Base-by-base conservation (phyloP, 345 rosid genomes). In the Corymbia maculata region DNA sequence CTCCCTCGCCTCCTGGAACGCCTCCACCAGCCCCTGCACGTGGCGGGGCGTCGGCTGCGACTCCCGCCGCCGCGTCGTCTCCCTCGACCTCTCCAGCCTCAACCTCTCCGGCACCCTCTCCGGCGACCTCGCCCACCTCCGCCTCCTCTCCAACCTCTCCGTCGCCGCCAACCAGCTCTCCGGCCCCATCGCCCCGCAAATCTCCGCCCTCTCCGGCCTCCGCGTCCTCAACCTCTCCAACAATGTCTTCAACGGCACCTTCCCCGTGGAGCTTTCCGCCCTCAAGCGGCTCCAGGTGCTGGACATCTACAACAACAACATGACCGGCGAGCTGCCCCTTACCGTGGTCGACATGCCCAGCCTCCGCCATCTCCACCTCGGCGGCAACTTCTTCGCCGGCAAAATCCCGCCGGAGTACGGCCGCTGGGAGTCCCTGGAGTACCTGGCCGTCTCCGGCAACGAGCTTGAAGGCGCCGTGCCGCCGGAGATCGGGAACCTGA, bases 291-390 rank as follows among this genome's bases (percentile, higher is more conserved):
- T 98, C n/a, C 95, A 93, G 14, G 94, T 97, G 30, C 96, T 98
- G 36, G 99, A 97, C 92, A 91, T 98, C 52, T 98, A 98, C 89
- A 98, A 98, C 92, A 98, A 98, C 93, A 98, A 98, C 87, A 86
- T 98, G 92, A 95, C 98, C 44, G 98, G 97, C 8, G 92, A 89
- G 68, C 90, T 98, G 26, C 99, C 98, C 26, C 50, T 97, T 42
- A 91, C 94, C 88, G 98, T 94, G 88, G 91, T 96, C 26, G 93
- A 93, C 53, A 90, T 97, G 85, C 92, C 95, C 26, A 94, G 52
- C 64, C 91, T 93, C 88, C 92, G 90, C 42, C 94, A 93, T 89
- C 87, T 93, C 55, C 94, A 93, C 86, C 92, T 93, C 86, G 94
- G 94, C 13, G 94, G 94, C 17, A 93, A 93, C 91, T 93, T 87